Evolutionary conservation across 345 rosid genomes (phyloP).

Genomic region (Populus davidiana): DNA sequence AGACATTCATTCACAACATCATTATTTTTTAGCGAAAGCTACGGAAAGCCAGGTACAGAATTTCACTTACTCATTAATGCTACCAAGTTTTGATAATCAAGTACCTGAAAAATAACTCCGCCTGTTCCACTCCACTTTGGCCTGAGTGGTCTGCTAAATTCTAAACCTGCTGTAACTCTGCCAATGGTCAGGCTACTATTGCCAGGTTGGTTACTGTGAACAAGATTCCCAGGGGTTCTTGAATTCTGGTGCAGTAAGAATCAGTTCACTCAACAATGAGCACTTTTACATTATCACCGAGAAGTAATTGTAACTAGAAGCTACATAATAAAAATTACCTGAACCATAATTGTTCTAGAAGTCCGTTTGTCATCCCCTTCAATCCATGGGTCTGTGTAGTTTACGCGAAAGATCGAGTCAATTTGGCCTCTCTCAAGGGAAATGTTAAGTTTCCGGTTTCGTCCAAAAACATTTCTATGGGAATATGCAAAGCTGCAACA

Average conservation of each 20-base stretch:
- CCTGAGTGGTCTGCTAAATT: slow-evolving; percentile 86
- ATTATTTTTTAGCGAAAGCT: not conserved
- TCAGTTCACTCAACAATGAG: slow-evolving; percentile 2
- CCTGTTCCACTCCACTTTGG: slow-evolving; percentile 96
- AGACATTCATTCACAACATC: not conserved
- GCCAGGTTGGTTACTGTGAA: slow-evolving; percentile 79
- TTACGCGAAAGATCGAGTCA: slow-evolving; percentile 85
- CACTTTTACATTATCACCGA: not conserved
- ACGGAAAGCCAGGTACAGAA: not conserved
- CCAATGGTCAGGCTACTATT: slow-evolving; percentile 69
- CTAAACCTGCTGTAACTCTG: slow-evolving; percentile 74
- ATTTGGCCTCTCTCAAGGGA: slow-evolving; percentile 92
- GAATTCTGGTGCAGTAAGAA: slow-evolving; percentile 59
- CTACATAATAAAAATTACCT: slow-evolving; percentile 41
- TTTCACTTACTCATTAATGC: not conserved
- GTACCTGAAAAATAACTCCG: slow-evolving; percentile 85
- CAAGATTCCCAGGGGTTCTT: slow-evolving; percentile 90
- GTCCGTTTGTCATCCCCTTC: slow-evolving; percentile 94
- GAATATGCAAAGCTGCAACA: slow-evolving; percentile 95
- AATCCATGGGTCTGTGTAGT: slow-evolving; percentile 99
- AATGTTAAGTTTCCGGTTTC: slow-evolving; percentile 86
- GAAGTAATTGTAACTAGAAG: not conserved
- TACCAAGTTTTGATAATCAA: not conserved
- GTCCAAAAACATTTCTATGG: slow-evolving; percentile 87
- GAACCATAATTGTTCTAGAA: slow-evolving; percentile 84